Evolutionary conservation across 306 rosid genomes (phyloP), one percentile per base, ranked within the genome.

Genomic region (Urtica urens): DNA sequence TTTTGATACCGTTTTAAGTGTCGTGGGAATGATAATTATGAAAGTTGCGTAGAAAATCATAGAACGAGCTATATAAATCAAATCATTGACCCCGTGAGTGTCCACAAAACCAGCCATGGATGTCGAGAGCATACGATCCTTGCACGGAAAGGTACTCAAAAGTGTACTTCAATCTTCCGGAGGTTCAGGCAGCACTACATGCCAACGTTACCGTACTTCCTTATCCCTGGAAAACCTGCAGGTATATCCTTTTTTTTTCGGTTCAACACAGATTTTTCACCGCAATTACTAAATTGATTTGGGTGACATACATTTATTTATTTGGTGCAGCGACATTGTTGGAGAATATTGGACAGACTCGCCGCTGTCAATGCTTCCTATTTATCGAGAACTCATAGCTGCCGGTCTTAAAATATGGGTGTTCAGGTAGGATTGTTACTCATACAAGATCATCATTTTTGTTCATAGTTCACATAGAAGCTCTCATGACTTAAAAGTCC

Each of bases 91-190:
- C n/a, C n/a, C n/a, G n/a, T n/a, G n/a, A n/a, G n/a, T n/a, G n/a
- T n/a, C n/a, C n/a, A n/a, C 39, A 60, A 70, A 62, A 62, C 23
- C 76, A 92, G 99, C 94, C 99, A 46, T 85, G 99, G 96, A 85
- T 85, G 94, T 85, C 79, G 23, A 66, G 87, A 64, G 94, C 83
- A 44, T 85, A 92, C 20, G 99, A 92, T 78, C 99, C 99, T 6
- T 92, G 99, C 67, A 75, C 96, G 0, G 93, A 78, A 69, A 79
- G 99, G 75, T 47, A 79, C 52, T 79, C 99, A 2, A 67, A 66
- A 30, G 58, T 40, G 67, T 92, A 92, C 68, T 92, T 77, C 78
- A 92, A 92, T 60, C 87, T 16, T 51, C 99, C 96, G 9, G 87
- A 78, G 29, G 96, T 92, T 79, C 99, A 85, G 68, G 65, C 73